Base-by-base conservation (phyloP, 345 rosid species). In the Hibiscus trionum region DNA sequence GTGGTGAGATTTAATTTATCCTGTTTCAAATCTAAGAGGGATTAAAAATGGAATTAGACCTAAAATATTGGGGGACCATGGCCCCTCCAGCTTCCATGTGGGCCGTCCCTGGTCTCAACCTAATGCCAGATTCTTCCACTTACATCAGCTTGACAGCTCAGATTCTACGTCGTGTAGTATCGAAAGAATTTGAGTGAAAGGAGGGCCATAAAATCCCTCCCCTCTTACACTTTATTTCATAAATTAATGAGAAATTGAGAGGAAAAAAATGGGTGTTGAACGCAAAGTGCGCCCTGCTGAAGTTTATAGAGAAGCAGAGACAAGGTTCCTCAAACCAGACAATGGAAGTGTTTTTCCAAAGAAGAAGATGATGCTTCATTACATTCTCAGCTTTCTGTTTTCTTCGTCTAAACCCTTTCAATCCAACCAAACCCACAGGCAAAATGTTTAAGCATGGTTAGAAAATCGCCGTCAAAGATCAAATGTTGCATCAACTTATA, bases 281-380 rank as follows among this genome's bases (percentile, higher is more conserved):
- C 24, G 8, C 66, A 49, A 47, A 46, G 24, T 26, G 70, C 21
- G 27, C 49, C 61, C 69, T 6, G 50, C 42, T 35, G 14, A 29
- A 17, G 24, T 66, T 1, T 7, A 47, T 29, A 26, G 7, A 24
- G 11, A n/a, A 65, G 74, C 47, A 64, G 72, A 82, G 74, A 76
- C 76, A 31, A 24, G 74, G 71, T 73, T 82, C 74, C 70, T 82
- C 74, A 72, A 75, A 66, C 72, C 79, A 72, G 77, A 75, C 58
- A 72, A 78, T 52, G 86, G 85, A 19, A 81, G 80, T 61, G 84
- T 81, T 71, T 3, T 83, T 31, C 85, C 84, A 0, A 59, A 62
- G 70, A 71, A 75, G 79, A 77, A 80, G 19, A 83, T 73, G 85
- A 70, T 60, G 77, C 44, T 55, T 66, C 78, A 81, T 61, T 50